Evolutionary conservation across 2,329 filamentous ascomycete genomes (phyloP).

Genomic region (Cladobotryum protrusum): DNA sequence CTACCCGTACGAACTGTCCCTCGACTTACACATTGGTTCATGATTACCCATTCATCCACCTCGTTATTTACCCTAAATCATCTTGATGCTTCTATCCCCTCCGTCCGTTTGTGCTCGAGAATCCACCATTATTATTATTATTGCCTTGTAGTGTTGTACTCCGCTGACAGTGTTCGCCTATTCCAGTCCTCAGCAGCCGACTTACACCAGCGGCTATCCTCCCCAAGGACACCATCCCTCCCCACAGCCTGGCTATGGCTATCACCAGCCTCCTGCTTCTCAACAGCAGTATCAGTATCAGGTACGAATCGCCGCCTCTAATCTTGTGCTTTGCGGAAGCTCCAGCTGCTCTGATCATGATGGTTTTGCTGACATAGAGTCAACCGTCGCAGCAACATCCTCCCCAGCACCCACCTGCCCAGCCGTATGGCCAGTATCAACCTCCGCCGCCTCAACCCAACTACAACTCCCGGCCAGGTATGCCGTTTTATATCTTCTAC

Average conservation of each 20-base stretch:
- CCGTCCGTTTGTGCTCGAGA: background rate
- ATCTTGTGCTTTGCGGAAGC: background rate
- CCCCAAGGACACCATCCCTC: constrained; percentile 41
- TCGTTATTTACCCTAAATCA: background rate
- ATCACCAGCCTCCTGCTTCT: constrained; percentile 31
- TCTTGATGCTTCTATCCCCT: background rate
- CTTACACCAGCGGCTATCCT: constrained; percentile 42
- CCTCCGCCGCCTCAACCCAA: constrained; percentile 34
- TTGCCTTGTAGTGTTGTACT: background rate
- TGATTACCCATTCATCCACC: background rate
- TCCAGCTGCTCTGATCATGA: background rate
- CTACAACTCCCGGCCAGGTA: constrained; percentile 43
- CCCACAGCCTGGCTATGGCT: constrained; percentile 43
- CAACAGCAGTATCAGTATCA: constrained; percentile 39
- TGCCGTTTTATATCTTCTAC: background rate
- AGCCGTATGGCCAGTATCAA: constrained; percentile 26
- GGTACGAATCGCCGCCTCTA: constrained; percentile 15
- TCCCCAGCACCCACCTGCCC: constrained; percentile 23
- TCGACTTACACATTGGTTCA: constrained; percentile 17
- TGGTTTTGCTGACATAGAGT: background rate
- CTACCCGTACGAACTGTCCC: constrained; percentile 41
- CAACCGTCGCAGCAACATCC: constrained; percentile 20
- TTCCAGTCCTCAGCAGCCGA: constrained; percentile 30
- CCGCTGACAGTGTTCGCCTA: background rate
- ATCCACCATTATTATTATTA: background rate